These are phyloP conservation scores for Schoenoplectus tabernaemontani DNA, from an alignment of 202 grass and related monocot species.

Conservation along the genomic window DNA sequence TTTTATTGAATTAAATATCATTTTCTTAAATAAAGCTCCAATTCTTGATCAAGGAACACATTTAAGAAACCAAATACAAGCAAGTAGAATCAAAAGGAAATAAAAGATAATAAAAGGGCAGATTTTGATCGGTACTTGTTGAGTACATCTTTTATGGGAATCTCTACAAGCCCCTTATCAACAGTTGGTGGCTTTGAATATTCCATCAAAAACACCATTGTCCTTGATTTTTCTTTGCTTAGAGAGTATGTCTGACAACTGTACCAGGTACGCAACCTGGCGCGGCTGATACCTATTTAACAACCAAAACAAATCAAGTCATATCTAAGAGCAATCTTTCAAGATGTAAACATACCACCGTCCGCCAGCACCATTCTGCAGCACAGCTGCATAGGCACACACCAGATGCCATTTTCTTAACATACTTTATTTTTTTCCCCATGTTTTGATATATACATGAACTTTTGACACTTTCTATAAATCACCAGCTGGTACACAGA, in stretches of 20 bases:
- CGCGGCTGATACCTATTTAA: conserved; percentile 32
- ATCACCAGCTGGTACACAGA: neutral
- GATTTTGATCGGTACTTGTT: conserved; percentile 29
- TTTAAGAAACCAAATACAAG: neutral
- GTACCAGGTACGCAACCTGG: conserved; percentile 34
- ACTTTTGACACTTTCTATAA: conserved; percentile 5
- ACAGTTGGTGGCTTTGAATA: conserved; percentile 20
- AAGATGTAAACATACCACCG: neutral
- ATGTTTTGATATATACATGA: neutral
- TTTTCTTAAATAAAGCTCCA: neutral
- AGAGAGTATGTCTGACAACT: conserved; percentile 38
- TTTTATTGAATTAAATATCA: neutral
- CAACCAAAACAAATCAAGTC: conserved; percentile 7
- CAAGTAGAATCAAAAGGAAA: neutral
- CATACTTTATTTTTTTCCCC: neutral
- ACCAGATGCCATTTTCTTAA: neutral
- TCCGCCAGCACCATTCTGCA: neutral
- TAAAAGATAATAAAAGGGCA: neutral
- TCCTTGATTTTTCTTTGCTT: conserved; percentile 37
- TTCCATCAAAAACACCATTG: conserved; percentile 40
- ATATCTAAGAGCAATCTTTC: too few relatives aligned
- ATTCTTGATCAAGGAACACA: neutral
- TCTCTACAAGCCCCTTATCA: conserved; percentile 21
- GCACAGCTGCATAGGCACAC: neutral
- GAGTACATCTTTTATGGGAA: conserved; percentile 38